phyloP scores from a whole-genome alignment of 2,329 filamentous ascomycete species.

The Arthroderma uncinatum region DNA sequence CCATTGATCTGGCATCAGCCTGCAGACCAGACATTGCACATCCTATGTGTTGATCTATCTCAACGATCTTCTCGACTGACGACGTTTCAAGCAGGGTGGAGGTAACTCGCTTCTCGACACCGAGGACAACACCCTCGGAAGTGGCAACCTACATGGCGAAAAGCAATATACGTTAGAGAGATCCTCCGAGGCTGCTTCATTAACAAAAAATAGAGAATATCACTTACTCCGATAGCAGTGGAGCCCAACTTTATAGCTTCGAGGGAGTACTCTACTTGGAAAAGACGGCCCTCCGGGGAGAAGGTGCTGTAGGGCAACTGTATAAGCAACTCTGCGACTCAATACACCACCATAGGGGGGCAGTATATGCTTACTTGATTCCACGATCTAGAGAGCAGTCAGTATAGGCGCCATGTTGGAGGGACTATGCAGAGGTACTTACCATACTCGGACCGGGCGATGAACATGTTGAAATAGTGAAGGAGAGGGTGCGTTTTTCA shows the following conservation, averaged over 20 bases:
- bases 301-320: slow-evolving; percentile 60
- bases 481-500: neutral
- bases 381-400: slow-evolving; percentile 61
- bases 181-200: neutral
- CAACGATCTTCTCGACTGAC: slow-evolving; percentile 98
- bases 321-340: slow-evolving; percentile 18
- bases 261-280: slow-evolving; percentile 99
- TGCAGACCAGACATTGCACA: slow-evolving; percentile 98
- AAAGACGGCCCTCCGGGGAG: slow-evolving; percentile 97
- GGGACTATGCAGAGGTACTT: slow-evolving; percentile 34
- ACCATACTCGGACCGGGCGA: slow-evolving; percentile 99
- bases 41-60: slow-evolving; percentile 97
- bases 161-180: slow-evolving; percentile 6
- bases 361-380: slow-evolving; percentile 64
- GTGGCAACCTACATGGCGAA: slow-evolving; percentile 57
- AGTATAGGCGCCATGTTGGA: slow-evolving; percentile 6
- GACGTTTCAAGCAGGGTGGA: slow-evolving; percentile 94
- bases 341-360: slow-evolving; percentile 8
- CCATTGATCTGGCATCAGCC: slow-evolving; percentile 93
- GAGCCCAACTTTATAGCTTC: slow-evolving; percentile 99
- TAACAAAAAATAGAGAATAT: neutral
- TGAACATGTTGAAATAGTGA: slow-evolving; percentile 66
- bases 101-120: slow-evolving; percentile 97
- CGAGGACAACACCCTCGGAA: slow-evolving; percentile 85
- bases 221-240: slow-evolving; percentile 79